Conservation (phyloP, 192 early-diverging fungal species). For the Rhizoclosmatium globosum region DNA sequence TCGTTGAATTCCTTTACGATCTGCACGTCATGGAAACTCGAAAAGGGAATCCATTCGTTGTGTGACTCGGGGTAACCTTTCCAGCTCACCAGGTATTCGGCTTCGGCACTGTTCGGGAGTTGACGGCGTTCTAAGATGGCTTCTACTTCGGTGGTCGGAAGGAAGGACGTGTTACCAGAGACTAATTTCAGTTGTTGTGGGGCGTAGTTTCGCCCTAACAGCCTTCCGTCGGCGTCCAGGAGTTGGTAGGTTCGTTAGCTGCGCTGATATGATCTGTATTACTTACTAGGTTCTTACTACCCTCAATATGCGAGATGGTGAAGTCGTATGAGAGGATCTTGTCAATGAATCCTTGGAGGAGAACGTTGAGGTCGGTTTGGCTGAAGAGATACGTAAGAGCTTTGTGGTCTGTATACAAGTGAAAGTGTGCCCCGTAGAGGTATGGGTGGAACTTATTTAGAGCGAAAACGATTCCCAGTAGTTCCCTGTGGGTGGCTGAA, state of each 20-base stretch:
- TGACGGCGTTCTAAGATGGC: constrained; percentile 18
- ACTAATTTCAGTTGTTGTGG: constrained; percentile 34
- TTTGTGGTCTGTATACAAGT: constrained; percentile 1
- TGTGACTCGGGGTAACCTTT: neutral
- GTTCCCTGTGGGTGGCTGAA: constrained; percentile 1
- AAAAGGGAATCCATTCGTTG: neutral
- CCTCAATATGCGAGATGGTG: constrained; percentile 15
- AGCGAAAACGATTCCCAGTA: neutral
- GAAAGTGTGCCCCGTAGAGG: neutral
- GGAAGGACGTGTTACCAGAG: constrained; percentile 16
- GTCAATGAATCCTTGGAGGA: constrained; percentile 8
- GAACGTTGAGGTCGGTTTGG: constrained; percentile 1
- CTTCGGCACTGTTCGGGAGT: neutral
- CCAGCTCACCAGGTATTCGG: neutral
- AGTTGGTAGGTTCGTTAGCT: constrained; percentile 34
- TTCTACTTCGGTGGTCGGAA: constrained; percentile 27
- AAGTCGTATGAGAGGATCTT: constrained; percentile 16
- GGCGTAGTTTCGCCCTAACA: constrained; percentile 32
- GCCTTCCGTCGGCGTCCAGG: constrained; percentile 31
- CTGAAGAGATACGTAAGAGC: neutral
- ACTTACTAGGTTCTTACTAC: constrained; percentile 32
- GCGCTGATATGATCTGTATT: too few relatives aligned
- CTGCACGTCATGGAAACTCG: neutral
- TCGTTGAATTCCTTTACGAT: neutral
- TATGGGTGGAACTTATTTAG: constrained; percentile 1